These are phyloP conservation scores for Ambrosiella xylebori DNA, from an alignment of 2,329 filamentous ascomycete species.

Conservation along the genomic window DNA sequence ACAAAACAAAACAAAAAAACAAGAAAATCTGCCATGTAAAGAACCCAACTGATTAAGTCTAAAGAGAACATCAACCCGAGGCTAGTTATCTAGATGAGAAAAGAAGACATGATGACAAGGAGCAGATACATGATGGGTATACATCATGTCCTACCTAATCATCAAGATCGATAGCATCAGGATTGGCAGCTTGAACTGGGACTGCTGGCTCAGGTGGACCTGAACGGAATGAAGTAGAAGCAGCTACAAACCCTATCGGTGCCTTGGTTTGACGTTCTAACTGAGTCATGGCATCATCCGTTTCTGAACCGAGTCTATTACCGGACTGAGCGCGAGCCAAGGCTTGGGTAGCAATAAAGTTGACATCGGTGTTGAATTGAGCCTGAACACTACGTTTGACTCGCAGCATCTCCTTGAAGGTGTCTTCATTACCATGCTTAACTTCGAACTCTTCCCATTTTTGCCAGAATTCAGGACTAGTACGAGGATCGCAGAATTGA, in stretches of 20 bases:
- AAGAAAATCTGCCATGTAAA: not conserved
- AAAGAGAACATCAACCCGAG: not conserved
- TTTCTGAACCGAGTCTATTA: slow-evolving; percentile 20
- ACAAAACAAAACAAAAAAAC: too few species aligned
- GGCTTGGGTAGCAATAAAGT: slow-evolving; percentile 93
- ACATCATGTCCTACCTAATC: slow-evolving; percentile 24
- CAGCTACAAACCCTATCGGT: slow-evolving; percentile 78
- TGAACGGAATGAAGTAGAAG: slow-evolving; percentile 35
- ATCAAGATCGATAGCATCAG: slow-evolving; percentile 70
- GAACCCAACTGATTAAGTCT: not conserved
- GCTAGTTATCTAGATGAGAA: not conserved
- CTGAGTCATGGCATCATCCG: slow-evolving; percentile 59
- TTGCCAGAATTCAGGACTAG: slow-evolving; percentile 77
- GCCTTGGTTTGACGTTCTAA: slow-evolving; percentile 78
- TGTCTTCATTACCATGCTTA: slow-evolving; percentile 95
- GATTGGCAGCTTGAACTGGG: slow-evolving; percentile 42
- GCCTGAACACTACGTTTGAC: slow-evolving; percentile 96
- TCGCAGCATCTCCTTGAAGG: slow-evolving; percentile 96
- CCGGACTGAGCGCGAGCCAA: slow-evolving; percentile 62
- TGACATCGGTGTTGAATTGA: slow-evolving; percentile 97
- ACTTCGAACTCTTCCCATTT: slow-evolving; percentile 98
- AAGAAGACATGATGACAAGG: not conserved
- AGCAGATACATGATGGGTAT: slow-evolving; percentile 3
- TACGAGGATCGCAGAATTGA: slow-evolving; percentile 91
- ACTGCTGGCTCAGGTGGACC: slow-evolving; percentile 42